These are phyloP conservation scores for Fusarium hostae DNA, from an alignment of 2,329 filamentous ascomycete species.

Conservation along the genomic window DNA sequence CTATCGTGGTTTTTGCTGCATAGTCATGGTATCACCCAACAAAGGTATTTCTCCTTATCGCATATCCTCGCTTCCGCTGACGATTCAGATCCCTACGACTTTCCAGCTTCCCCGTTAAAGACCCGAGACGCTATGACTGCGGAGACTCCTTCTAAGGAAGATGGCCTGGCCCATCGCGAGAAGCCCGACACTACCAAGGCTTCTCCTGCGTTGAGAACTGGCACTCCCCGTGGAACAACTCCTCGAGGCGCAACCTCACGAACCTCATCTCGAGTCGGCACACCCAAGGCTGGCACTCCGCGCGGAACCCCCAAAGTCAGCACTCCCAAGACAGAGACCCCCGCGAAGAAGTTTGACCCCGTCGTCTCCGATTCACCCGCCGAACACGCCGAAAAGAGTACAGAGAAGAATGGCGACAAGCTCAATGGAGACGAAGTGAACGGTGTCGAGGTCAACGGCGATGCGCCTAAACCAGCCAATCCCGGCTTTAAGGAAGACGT, in stretches of 20 bases:
- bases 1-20: not conserved
- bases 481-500: conserved; percentile 31
- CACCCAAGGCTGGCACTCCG: conserved; percentile 14
- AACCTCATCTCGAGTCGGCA: not conserved
- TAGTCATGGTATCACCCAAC: conserved; percentile 19
- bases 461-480: not conserved
- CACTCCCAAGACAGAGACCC: conserved; percentile 22
- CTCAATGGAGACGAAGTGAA: conserved; percentile 10
- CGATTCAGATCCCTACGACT: conserved; percentile 40
- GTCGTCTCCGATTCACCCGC: not conserved
- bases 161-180: conserved; percentile 27
- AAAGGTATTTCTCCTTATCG: conserved; percentile 22
- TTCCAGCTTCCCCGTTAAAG: conserved; percentile 35
- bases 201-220: conserved; percentile 18
- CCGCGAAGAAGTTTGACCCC: conserved; percentile 5
- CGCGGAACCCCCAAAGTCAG: conserved; percentile 14
- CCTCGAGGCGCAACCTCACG: conserved; percentile 23
- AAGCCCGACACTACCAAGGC: conserved; percentile 18
- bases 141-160: conserved; percentile 28
- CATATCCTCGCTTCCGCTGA: conserved; percentile 1
- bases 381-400: not conserved
- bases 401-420: not conserved
- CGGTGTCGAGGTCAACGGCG: conserved; percentile 19
- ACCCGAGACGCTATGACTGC: conserved; percentile 18
- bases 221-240: conserved; percentile 15